A percentile compares a stretch with the other conserved stretches of the same genome.
These are phyloP conservation scores for Candida coleopterorum DNA, from an alignment of 805 yeast species.

Conservation along the genomic window DNA sequence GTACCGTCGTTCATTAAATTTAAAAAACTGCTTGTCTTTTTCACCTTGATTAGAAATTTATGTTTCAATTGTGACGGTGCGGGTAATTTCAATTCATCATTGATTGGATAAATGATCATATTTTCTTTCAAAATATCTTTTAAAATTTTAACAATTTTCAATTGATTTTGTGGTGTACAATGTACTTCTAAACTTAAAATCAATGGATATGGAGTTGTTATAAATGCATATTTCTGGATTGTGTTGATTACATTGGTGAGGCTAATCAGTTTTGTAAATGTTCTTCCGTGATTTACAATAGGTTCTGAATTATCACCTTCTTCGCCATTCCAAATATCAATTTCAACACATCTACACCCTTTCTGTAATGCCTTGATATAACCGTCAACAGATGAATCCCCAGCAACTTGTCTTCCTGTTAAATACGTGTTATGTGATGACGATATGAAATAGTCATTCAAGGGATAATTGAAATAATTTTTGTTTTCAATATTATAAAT, in stretches of 20 bases:
- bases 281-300: conserved; percentile 83
- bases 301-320: conserved; percentile 49
- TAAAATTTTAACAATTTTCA: conserved; percentile 49
- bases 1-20: conserved; percentile 19
- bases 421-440: conserved; percentile 95
- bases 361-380: conserved; percentile 81
- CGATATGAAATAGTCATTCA: conserved; percentile 83
- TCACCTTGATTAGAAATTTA: conserved; percentile 72
- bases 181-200: conserved; percentile 82
- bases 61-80: conserved; percentile 71
- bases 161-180: conserved; percentile 67
- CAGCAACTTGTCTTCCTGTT: conserved; percentile 82
- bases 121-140: conserved; percentile 55
- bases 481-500: conserved; percentile 10
- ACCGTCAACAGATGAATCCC: conserved; percentile 83
- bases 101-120: conserved; percentile 41
- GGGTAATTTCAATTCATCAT: conserved; percentile 44
- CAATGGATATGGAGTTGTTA: conserved; percentile 81
- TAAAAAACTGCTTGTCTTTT: conserved; percentile 40
- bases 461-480: conserved; percentile 43
- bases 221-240: conserved; percentile 80
- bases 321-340: conserved; percentile 83
- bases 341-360: conserved; percentile 93
- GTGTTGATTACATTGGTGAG: conserved; percentile 66
- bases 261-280: conserved; percentile 72